These are phyloP conservation scores for Scenedesmus sp. DNA, from an alignment of 163 green algal genomes.

Conservation along the genomic window DNA sequence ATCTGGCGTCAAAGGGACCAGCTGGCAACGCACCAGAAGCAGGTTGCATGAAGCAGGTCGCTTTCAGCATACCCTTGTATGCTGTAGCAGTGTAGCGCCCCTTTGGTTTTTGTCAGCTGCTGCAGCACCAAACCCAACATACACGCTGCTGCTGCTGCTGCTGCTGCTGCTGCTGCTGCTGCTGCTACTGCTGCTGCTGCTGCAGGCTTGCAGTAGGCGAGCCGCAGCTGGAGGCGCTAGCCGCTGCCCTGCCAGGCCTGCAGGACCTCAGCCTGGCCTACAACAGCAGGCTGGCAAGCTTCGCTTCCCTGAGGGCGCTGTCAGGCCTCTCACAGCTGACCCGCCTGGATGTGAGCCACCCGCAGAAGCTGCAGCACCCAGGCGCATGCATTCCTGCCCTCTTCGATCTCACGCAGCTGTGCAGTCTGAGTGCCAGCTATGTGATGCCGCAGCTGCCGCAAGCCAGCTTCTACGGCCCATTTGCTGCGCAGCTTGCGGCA, in stretches of 20 bases:
- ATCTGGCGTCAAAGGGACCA: no score
- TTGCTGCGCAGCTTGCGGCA: neutral
- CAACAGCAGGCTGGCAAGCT: neutral
- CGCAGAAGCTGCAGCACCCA: slow-evolving; percentile 9
- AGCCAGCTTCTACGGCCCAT: neutral
- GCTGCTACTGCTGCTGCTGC: neutral
- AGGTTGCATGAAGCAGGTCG: neutral
- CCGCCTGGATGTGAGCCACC: neutral
- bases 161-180: neutral
- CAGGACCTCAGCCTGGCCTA: neutral
- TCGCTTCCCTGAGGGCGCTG: neutral
- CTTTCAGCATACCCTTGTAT: neutral
- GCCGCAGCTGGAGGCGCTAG: neutral
- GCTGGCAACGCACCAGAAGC: neutral
- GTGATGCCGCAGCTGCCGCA: neutral
- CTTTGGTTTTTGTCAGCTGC: no score
- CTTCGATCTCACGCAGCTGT: neutral
- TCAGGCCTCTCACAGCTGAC: neutral
- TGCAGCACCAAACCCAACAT: no score
- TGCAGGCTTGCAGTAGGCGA: neutral
- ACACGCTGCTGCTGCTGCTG: neutral
- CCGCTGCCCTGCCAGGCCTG: neutral
- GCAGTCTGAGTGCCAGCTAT: neutral
- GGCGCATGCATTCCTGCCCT: neutral
- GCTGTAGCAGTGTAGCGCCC: no score